phyloP scores from a whole-genome alignment of 2,329 filamentous ascomycete genomes.

The Venturia carpophila region DNA sequence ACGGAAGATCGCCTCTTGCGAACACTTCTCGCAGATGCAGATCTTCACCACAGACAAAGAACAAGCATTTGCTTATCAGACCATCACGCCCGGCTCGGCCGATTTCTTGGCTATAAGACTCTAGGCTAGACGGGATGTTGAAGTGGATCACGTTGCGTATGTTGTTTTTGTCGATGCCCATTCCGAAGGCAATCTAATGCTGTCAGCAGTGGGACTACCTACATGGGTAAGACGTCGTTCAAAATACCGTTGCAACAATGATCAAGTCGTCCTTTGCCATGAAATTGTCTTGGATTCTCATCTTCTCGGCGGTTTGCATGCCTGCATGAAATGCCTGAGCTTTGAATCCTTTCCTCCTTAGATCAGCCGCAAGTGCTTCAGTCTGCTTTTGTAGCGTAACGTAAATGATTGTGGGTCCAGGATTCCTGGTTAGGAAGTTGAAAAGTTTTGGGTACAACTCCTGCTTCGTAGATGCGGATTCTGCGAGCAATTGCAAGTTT shows the following conservation, averaged over 20 bases:
- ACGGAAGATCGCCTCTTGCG: conserved; percentile 52
- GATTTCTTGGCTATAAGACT: conserved; percentile 93
- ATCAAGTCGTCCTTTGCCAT: conserved; percentile 60
- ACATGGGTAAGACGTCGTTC: too few relatives aligned
- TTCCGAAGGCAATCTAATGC: conserved; percentile 82
- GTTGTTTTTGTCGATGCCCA: conserved; percentile 95
- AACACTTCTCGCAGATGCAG: conserved; percentile 53
- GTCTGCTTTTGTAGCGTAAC: conserved; percentile 60
- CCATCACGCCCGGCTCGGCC: conserved; percentile 85
- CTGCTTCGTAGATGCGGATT: conserved; percentile 48
- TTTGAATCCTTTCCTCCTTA: conserved; percentile 61
- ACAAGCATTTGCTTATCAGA: conserved; percentile 74
- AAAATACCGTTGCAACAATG: conserved; percentile 32
- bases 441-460: conserved; percentile 45
- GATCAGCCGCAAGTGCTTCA: conserved; percentile 57
- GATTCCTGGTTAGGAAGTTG: conserved; percentile 43
- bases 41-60: conserved; percentile 54
- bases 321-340: conserved; percentile 67
- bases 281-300: conserved; percentile 44
- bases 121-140: conserved; percentile 88
- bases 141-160: conserved; percentile 94
- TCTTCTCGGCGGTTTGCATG: conserved; percentile 49
- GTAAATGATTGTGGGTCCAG: conserved; percentile 53
- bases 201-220: conserved; percentile 34
- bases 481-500: conserved; percentile 64